Base-by-base conservation (phyloP, 805 yeast genomes). In the Torulaspora quercuum region DNA sequence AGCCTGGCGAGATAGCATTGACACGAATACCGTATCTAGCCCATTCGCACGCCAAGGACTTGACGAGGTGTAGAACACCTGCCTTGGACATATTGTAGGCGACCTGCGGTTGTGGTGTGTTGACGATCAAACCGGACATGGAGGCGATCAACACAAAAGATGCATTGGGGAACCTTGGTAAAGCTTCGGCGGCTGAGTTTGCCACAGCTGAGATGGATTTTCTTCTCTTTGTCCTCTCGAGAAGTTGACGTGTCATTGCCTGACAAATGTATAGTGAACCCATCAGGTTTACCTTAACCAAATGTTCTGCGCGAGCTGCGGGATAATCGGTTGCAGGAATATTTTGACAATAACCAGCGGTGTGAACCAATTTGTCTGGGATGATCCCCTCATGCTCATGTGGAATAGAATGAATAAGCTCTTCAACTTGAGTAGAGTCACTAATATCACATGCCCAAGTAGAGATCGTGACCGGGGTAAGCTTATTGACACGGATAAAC, bases 271-370 rank as follows among this genome's bases (percentile, higher is more conserved):
- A 82, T 48, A 82, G 69, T 3, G 89, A 75, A 11, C 92, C 94
- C 63, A 81, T 63, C 13, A 82, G 71, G 61, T 84, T 82, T 41
- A 82, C 90, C 52, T 78, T 73, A 63, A 82, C 69, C 41, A 83
- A 64, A 25, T 72, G 73, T 50, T 80, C 84, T 33, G 87, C 84
- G 52, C 78, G 80, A 33, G 63, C 59, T 26, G 86, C 75, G 15
- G 89, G 88, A 64, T 83, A 82, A 36, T 80, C 83, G 51, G 79
- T 76, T 17, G 90, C 90, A 2, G 86, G 76, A 64, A 70, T 75
- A 69, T 83, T 83, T 62, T 83, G 88, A 56, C 88, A 80, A 67
- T 79, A 83, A 9, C 94, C 92, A n/a, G 94, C 92, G 34, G 87
- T 73, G 68, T 83, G 82, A 43, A 83, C 72, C 49, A 83, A 69